Base-by-base conservation (phyloP, 257 asterid genomes). In the Petrea volubilis region DNA sequence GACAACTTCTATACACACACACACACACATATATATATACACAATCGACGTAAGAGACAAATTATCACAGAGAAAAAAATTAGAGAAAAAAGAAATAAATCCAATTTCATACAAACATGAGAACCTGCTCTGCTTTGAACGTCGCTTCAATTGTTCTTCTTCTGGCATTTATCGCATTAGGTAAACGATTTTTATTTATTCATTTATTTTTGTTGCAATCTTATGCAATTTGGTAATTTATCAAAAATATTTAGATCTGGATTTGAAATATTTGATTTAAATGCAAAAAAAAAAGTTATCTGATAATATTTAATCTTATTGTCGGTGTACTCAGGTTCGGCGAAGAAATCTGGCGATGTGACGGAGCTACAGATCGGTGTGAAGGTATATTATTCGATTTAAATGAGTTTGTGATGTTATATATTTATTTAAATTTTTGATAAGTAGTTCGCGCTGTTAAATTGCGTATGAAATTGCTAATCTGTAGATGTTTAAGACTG, bases 331-430 rank as follows among this genome's bases (percentile, higher is more conserved):
- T 50, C 60, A 90, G 97, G 82, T 57, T 78, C 84, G 76, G 96
- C 97, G 33, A 88, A 87, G 84, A 89, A 86, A 77, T 90, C 98
- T 10, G 89, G 75, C 60, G 97, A 95, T 80, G 98, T 95, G n/a
- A 84, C 85, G 41, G 96, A 90, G 72, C 85, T 95, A 72, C 98
- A 88, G 87, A 90, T 95, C 79, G 98, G 99, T 46, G 99, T 95
- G 78, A 95, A 88, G 96, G 99, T 95, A 77, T 55, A 28, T n/a
- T 24, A 23, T 31, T 51, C 4, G 28, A 44, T 46, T 31, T 25
- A 11, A 25, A 53, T 8, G n/a, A 15, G 43, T 51, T 14, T 34
- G 6, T 59, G 62, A 7, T 10, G 23, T 38, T 3, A 38, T 5
- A 33, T 33, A 33, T 33, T 2, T 3, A 2, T 33, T n/a, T 3